phyloP scores from a whole-genome alignment of 805 yeast species.

The Saccharomycopsis sp. region DNA sequence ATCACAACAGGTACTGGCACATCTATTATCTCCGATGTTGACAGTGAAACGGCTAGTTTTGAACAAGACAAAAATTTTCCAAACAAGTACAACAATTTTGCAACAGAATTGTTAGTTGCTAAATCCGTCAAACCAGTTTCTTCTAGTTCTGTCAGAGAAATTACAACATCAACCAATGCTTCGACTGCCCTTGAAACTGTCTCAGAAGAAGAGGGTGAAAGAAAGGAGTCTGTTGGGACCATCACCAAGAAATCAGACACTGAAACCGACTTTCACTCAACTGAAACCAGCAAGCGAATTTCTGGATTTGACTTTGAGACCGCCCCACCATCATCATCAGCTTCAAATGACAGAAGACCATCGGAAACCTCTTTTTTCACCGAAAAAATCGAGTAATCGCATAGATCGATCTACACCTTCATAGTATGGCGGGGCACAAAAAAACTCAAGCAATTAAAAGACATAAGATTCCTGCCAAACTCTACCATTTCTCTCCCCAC shows the following conservation, averaged over 20 bases:
- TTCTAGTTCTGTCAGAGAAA: neutral
- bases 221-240: slow-evolving; percentile 11
- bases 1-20: slow-evolving; percentile 20
- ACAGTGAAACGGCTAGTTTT: slow-evolving; percentile 21
- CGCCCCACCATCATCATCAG: neutral
- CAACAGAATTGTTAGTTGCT: slow-evolving; percentile 17
- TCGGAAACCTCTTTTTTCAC: slow-evolving; percentile 18
- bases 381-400: slow-evolving; percentile 9
- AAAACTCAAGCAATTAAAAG: neutral
- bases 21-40: slow-evolving; percentile 15
- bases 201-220: slow-evolving; percentile 9
- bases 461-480: too few species aligned
- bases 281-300: slow-evolving; percentile 5
- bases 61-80: slow-evolving; percentile 19
- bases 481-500: neutral
- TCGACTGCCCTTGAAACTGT: slow-evolving; percentile 1
- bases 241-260: slow-evolving; percentile 17
- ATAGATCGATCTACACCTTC: neutral
- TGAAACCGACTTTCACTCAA: slow-evolving; percentile 19
- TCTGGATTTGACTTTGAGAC: slow-evolving; percentile 1
- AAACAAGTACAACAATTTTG: slow-evolving; percentile 20
- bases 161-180: neutral
- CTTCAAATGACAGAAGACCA: slow-evolving; percentile 8
- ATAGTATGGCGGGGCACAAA: too few species aligned
- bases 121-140: slow-evolving; percentile 13